Base-by-base conservation (phyloP, 495 filamentous ascomycete species). In the Saxispiralis lemnorum region DNA sequence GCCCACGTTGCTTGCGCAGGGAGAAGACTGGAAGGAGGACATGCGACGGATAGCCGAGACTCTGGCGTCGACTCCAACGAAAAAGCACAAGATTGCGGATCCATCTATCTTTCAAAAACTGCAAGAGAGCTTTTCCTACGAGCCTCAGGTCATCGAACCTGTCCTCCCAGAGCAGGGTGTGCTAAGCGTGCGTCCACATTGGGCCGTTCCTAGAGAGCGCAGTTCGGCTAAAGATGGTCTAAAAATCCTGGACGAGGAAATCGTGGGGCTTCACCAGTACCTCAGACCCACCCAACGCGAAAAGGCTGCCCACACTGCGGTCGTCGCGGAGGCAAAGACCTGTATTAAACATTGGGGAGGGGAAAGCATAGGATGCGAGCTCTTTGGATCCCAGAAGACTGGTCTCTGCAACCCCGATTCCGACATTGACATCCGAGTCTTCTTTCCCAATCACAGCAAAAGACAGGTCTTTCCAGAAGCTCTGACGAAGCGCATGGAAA, bases 341-440 rank as follows among this genome's bases (percentile, higher is more conserved):
- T 38, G 42, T 21, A 37, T 50, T n/a, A 12, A 18, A 33, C 6
- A 9, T 0, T 12, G 31, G 2, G 9, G 17, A 3, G 6, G 30
- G 1, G 9, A 40, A 9, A 14, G 11, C 5, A 1, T 42, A 4
- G 5, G 32, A 1, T 31, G 66, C 6, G 53, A 64, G 32, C 33
- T 70, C 10, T 65, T 70, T 43, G 75, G 75, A 15, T 75, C 72
- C 6, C 58, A 66, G 31, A 41, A 51, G 5, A 75, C 66, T n/a
- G 70, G 70, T n/a, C 54, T 79, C 28, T 66, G 64, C 0, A 39
- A 61, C 34, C 56, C 63, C 15, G 59, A 62, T 30, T 78, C 76
- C 11, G 66, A 67, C 51, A 54, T 79, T 4, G 63, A 76, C 51
- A 57, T 62, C 66, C 45, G 51, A 55, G 20, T 52, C 66, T 66